Conservation (phyloP, 352 stramenopile genomes). For the Phytophthora citrophthora region DNA sequence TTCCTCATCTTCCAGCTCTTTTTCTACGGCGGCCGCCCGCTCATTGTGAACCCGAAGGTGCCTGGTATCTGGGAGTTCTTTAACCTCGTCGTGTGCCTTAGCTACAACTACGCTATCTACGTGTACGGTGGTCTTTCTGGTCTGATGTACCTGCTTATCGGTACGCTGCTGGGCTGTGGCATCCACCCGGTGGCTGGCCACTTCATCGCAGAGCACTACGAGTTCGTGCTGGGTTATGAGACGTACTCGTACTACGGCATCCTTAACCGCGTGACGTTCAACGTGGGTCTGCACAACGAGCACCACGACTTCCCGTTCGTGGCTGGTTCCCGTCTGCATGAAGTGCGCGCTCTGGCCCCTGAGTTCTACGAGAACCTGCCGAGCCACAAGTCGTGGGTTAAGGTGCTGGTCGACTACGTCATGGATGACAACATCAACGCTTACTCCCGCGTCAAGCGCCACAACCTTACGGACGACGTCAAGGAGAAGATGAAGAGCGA, state of each 20-base stretch:
- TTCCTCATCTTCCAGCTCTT: constrained; percentile 93
- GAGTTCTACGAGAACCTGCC: constrained; percentile 97
- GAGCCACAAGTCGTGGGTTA: constrained; percentile 93
- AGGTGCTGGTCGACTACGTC: constrained; percentile 95
- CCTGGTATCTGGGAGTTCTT: constrained; percentile 86
- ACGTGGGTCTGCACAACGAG: constrained; percentile 99
- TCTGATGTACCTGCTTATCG: constrained; percentile 93
- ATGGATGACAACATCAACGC: constrained; percentile 92
- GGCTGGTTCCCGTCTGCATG: constrained; percentile 88
- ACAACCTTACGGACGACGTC: constrained; percentile 57
- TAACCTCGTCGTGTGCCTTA: constrained; percentile 85
- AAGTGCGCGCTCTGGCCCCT: constrained; percentile 89
- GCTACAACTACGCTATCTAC: constrained; percentile 89
- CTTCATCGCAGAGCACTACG: constrained; percentile 98
- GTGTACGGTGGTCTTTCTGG: constrained; percentile 79
- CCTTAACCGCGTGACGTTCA: constrained; percentile 97
- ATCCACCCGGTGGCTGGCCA: constrained; percentile 96
- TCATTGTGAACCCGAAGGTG: constrained; percentile 93
- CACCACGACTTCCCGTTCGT: constrained; percentile 98
- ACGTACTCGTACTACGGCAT: constrained; percentile 99
- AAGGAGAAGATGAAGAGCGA: constrained; percentile 82
- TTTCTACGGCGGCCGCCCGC: constrained; percentile 94
- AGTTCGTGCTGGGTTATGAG: constrained; percentile 94
- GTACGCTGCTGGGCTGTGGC: constrained; percentile 91
- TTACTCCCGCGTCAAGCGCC: constrained; percentile 93